Base-by-base conservation (phyloP, 306 rosid genomes). In the Mimosa pudica region DNA sequence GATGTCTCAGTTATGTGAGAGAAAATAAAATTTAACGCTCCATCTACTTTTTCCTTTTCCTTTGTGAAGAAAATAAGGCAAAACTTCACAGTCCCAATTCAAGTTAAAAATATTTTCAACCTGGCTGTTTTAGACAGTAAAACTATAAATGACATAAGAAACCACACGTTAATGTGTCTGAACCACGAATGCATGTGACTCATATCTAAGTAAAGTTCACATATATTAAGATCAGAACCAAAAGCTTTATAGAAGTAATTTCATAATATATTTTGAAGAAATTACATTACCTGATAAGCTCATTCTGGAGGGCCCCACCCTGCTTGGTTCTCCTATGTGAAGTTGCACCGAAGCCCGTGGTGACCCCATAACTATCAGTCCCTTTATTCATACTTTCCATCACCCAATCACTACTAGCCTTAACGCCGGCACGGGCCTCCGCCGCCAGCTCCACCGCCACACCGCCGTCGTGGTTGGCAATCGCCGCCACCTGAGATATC, bases 341-440 rank as follows among this genome's bases (percentile, higher is more conserved):
- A 58, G 98, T 95, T 8, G 98, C 91, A 73, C 98, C 98, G 46
- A 95, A 95, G 0, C 98, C 98, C 0, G 98, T 95, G 41, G 98
- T 92, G 9, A 95, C 92, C 0, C 97, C 98, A 18, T 95, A 92
- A 47, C 96, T 92, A 72, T 95, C 98, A 0, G 92, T 91, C 0
- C 98, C 98, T 3, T 85, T 88, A 33, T 77, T 68, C 93, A 92
- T 84, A 76, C 97, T 87, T 1, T 91, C 91, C 81, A 86, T 69
- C 0, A 94, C 97, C 98, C 98, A 94, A 1, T 92, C 92, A 33
- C 97, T 94, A 85, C 97, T 91, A 0, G 97, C 97, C 75, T 88
- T 86, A 4, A 94, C 98, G 36, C 82, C 86, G 10, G 84, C 84
- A 3, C 92, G 75, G 1, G 87, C 78, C n/a, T 79, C 87, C 88